A percentile compares a stretch with the other conserved stretches of the same genome.
These are phyloP conservation scores for Isabelozyma gotoi DNA, from an alignment of 805 yeast genomes.

Conservation along the genomic window DNA sequence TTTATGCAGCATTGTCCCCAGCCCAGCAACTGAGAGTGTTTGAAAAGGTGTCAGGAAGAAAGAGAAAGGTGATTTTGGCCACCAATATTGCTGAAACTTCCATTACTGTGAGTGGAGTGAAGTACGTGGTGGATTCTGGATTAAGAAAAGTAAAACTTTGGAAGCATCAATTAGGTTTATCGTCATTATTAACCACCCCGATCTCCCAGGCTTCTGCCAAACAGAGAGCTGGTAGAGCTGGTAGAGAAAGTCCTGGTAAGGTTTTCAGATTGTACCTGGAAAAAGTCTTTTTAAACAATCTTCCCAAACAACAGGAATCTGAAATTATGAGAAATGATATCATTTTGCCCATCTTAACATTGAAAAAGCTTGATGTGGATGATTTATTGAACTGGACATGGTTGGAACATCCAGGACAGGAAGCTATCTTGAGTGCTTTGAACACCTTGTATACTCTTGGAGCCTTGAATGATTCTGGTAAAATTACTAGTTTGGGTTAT, in stretches of 20 bases:
- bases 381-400: conserved; percentile 88
- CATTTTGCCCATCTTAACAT: conserved; percentile 76
- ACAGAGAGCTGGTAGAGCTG: conserved; percentile 99
- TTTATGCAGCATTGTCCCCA: conserved; percentile 93
- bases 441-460: conserved; percentile 73
- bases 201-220: conserved; percentile 92
- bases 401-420: conserved; percentile 87
- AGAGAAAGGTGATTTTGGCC: conserved; percentile 83
- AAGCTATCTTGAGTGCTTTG: conserved; percentile 72
- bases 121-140: conserved; percentile 92
- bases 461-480: conserved; percentile 76
- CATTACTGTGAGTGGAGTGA: conserved; percentile 90
- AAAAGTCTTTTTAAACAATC: conserved; percentile 50
- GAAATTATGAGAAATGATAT: conserved; percentile 88
- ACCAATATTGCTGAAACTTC: conserved; percentile 99
- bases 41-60: conserved; percentile 56
- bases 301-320: conserved; percentile 84
- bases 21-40: conserved; percentile 81
- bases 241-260: conserved; percentile 91
- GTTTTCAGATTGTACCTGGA: conserved; percentile 84
- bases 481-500: conserved; percentile 75
- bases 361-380: conserved; percentile 79
- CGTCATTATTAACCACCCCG: conserved; percentile 90
- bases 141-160: conserved; percentile 90
- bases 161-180: conserved; percentile 89